These are phyloP conservation scores for Aspergillus pseudonomiae DNA, from an alignment of 2,329 filamentous ascomycete genomes.

Conservation along the genomic window DNA sequence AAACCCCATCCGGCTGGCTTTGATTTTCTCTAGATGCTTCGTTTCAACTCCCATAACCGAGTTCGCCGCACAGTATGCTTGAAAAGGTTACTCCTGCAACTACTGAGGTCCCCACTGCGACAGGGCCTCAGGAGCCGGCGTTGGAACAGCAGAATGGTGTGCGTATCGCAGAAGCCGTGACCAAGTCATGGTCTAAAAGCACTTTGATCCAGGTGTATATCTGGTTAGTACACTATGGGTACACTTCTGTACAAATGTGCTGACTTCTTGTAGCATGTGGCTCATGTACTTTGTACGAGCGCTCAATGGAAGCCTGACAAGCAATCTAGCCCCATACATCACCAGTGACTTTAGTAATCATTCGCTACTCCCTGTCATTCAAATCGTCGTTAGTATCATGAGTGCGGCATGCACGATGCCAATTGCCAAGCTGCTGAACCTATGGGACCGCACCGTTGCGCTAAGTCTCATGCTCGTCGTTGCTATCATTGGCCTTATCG, in stretches of 20 bases:
- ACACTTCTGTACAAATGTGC: neutral
- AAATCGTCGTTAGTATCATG: conserved; percentile 59
- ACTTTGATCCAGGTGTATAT: conserved; percentile 1
- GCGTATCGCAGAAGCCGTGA: conserved; percentile 4
- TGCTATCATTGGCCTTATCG: conserved; percentile 55
- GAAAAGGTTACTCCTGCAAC: neutral
- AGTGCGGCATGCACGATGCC: conserved; percentile 61
- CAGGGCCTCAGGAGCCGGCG: neutral
- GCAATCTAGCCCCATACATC: neutral
- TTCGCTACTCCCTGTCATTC: conserved; percentile 57
- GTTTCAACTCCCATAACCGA: neutral
- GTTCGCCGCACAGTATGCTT: neutral
- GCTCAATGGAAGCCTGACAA: neutral
- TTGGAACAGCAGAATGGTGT: conserved; percentile 3
- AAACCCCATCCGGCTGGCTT: neutral
- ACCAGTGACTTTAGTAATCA: conserved; percentile 58
- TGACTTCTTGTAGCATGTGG: neutral
- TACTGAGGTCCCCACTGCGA: neutral
- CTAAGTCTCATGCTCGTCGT: conserved; percentile 53
- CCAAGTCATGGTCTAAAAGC: conserved; percentile 2
- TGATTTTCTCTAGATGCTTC: neutral
- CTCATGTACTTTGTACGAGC: conserved; percentile 7
- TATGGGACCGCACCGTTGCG: conserved; percentile 64
- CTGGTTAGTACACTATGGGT: neutral
- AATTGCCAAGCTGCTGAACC: conserved; percentile 63